phyloP scores from a whole-genome alignment of 2,329 filamentous ascomycete species.

The Penicillium sp. region DNA sequence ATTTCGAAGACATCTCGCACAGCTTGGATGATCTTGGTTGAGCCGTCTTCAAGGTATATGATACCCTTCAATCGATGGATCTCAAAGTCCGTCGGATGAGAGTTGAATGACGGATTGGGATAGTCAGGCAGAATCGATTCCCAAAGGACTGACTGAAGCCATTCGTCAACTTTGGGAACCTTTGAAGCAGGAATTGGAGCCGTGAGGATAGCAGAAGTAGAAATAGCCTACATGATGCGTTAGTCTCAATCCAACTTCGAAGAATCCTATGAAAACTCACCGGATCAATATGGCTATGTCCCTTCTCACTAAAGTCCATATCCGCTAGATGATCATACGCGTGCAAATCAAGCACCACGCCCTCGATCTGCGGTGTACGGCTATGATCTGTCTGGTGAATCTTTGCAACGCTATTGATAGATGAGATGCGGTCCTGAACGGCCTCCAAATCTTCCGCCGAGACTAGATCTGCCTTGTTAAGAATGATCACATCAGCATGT shows the following conservation, averaged over 20 bases:
- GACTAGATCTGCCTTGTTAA: constrained; percentile 92
- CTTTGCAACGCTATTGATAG: constrained; percentile 87
- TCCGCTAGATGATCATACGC: constrained; percentile 82
- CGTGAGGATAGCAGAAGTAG: constrained; percentile 72
- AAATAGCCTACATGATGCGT: constrained; percentile 63
- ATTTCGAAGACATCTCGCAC: constrained; percentile 94
- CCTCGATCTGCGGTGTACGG: constrained; percentile 76
- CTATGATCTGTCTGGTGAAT: constrained; percentile 79
- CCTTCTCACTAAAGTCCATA: constrained; percentile 69
- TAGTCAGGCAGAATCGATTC: constrained; percentile 48
- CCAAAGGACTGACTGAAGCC: constrained; percentile 84
- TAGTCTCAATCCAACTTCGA: not conserved
- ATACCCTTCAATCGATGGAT: constrained; percentile 87
- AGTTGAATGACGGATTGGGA: constrained; percentile 9
- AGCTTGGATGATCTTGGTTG: constrained; percentile 77
- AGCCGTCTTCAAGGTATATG: constrained; percentile 63
- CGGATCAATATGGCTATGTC: constrained; percentile 87
- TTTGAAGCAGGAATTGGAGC: constrained; percentile 58
- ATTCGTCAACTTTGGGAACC: constrained; percentile 68
- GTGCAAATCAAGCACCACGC: constrained; percentile 82
- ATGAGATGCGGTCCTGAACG: constrained; percentile 68
- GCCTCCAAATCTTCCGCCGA: constrained; percentile 63
- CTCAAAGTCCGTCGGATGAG: constrained; percentile 57
- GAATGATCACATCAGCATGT: constrained; percentile 88
- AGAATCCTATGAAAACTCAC: constrained; percentile 49